phyloP scores from a whole-genome alignment of 2,329 filamentous ascomycete species.

The Talaromyces sp. region DNA sequence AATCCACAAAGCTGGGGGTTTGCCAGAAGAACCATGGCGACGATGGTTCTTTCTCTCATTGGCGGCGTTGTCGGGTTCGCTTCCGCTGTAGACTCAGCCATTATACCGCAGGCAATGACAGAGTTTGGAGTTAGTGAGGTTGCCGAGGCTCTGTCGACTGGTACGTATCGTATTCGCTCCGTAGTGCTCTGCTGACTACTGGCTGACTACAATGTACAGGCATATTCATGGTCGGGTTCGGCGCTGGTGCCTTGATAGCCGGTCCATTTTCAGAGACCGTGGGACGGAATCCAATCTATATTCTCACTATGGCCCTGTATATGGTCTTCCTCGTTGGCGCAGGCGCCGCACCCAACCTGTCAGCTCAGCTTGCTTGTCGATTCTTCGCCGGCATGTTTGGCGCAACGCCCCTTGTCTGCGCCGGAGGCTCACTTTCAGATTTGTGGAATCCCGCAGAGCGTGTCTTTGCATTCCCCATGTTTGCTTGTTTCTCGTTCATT shows the following conservation, averaged over 20 bases:
- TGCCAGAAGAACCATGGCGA: constrained; percentile 21
- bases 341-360: constrained; percentile 43
- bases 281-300: constrained; percentile 45
- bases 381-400: constrained; percentile 45
- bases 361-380: constrained; percentile 43
- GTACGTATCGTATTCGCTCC: constrained; percentile 13
- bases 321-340: constrained; percentile 46
- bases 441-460: constrained; percentile 42
- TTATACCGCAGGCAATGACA: constrained; percentile 32
- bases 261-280: constrained; percentile 44
- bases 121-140: constrained; percentile 42
- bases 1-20: constrained; percentile 43
- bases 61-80: constrained; percentile 45
- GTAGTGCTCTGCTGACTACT: not conserved
- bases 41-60: constrained; percentile 32
- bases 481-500: constrained; percentile 40
- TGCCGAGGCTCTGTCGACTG: constrained; percentile 40
- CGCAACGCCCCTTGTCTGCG: constrained; percentile 39
- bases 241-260: constrained; percentile 40
- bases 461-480: constrained; percentile 45
- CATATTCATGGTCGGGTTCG: constrained; percentile 44
- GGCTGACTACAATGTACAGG: constrained; percentile 9
- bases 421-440: constrained; percentile 40
- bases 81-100: constrained; percentile 45
- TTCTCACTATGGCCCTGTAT: constrained; percentile 41